Base-by-base conservation (phyloP, 371 early-diverging fungal genomes). In the Mortierella sp. region DNA sequence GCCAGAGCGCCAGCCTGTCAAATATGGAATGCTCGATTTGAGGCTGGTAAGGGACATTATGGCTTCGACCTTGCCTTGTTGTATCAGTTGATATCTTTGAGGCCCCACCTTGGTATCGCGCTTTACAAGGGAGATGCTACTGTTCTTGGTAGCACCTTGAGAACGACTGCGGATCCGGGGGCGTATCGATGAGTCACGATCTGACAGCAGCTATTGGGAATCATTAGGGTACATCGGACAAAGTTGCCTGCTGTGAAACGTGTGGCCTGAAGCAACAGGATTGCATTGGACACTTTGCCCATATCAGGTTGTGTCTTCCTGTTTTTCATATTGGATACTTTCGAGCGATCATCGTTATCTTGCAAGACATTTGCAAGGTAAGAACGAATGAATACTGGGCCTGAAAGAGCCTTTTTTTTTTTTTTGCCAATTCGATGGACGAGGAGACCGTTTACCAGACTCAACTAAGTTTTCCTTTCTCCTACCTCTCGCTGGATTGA, bases 241-340 rank as follows among this genome's bases (percentile, higher is more conserved):
- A 97, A 79, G 78, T 82, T 16, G 86, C 83, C 13, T 78, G 81
- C 1, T 99, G 99, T 84, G 90, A 91, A 42, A 99, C 99, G 4
- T 99, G 99, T 80, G 93, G 92, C 12, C 89, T 93, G 74, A 86
- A 83, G 54, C 84, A 96, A 80, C 85, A 91, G 68, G 95, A 97
- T 54, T 99, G 99, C 83, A 90, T 94, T 47, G 99, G 99, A 34
- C 99, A 99, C 83, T 99, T 94, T 88, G 99, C 99, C 26, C 92
- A 96, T 78, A 87, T 99, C 38, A 91, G 94, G 50, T 87, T 99
- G 9, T 90, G 90, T 28, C 85, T 99, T 42, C 99, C 99, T 4
- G 96, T 99, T 16, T 99, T 98, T 79, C 99, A 99, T 73, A 93
- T 96, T 78, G 99, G 99, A 54, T 97, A 95, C 73, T 97, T 99